These are phyloP conservation scores for Myriosclerotinia duriaeana DNA, from an alignment of 2,329 filamentous ascomycete genomes.

Conservation along the genomic window DNA sequence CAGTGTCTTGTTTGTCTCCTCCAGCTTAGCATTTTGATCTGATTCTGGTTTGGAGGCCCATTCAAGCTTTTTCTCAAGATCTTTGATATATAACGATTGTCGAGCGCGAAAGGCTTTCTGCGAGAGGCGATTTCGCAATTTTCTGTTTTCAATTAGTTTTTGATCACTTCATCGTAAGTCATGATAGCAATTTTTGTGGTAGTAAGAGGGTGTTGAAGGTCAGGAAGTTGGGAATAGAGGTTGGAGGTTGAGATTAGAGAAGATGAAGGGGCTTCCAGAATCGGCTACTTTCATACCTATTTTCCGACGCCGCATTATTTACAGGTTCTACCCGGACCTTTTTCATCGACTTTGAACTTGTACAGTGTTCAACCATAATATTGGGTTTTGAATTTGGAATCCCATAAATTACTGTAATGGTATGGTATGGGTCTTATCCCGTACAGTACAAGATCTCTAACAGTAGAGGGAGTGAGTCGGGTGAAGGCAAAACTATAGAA, in stretches of 20 bases:
- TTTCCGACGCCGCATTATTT: conserved; percentile 18
- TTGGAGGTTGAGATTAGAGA: not conserved
- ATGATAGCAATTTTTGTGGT: not conserved
- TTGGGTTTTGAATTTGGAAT: not conserved
- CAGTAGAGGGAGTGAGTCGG: not conserved
- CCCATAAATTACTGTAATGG: not conserved
- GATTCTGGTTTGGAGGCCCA: conserved; percentile 22
- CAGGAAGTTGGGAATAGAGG: not conserved
- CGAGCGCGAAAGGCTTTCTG: conserved; percentile 23
- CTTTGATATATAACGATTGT: conserved; percentile 20
- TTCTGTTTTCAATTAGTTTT: not conserved
- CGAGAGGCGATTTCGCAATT: conserved; percentile 22
- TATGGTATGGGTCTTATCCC: not conserved
- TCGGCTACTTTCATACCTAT: conserved; percentile 15
- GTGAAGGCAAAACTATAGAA: not conserved
- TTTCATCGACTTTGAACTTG: not conserved
- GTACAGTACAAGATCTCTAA: not conserved
- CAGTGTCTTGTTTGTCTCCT: conserved; percentile 15
- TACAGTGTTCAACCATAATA: conserved; percentile 21
- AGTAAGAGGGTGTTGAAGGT: not conserved
- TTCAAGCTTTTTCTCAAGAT: conserved; percentile 20
- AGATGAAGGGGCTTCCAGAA: not conserved
- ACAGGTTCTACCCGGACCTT: conserved; percentile 6
- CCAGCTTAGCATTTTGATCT: conserved; percentile 21
- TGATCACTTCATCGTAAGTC: not conserved